Evolutionary conservation across 2,329 filamentous ascomycete species (phyloP).

Genomic region (Chalaropsis thielavioides): DNA sequence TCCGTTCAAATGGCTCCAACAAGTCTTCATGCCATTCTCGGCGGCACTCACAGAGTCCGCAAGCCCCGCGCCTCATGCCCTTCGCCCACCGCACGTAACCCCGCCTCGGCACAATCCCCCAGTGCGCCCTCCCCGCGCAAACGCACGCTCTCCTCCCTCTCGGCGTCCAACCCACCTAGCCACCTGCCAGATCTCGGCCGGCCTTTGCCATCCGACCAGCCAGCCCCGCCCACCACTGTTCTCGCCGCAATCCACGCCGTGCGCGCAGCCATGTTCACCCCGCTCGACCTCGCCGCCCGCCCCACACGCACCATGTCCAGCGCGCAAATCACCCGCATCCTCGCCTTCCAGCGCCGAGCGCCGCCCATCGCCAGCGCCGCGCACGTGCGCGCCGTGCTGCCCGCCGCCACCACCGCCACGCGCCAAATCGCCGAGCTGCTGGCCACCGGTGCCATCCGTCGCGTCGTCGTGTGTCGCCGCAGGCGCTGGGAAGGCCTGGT

Average conservation of each 20-base stretch:
- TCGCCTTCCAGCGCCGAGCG: constrained; percentile 44
- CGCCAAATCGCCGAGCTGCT: constrained; percentile 50
- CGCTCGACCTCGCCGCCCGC: constrained; percentile 35
- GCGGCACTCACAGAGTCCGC: constrained; percentile 17
- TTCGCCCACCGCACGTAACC: constrained; percentile 24
- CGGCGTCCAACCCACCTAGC: background rate
- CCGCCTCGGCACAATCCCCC: constrained; percentile 15
- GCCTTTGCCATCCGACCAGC: background rate
- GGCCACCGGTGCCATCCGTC: constrained; percentile 41
- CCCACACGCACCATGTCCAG: constrained; percentile 46
- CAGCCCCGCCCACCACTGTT: background rate
- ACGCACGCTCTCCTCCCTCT: background rate
- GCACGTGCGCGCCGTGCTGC: constrained; percentile 50
- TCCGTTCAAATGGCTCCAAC: constrained; percentile 22
- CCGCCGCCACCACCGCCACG: constrained; percentile 47
- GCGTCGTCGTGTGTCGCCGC: constrained; percentile 39
- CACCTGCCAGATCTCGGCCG: background rate
- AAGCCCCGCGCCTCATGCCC: constrained; percentile 13
- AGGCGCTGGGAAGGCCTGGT: constrained; percentile 51
- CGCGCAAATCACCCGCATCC: constrained; percentile 45
- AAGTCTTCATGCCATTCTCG: constrained; percentile 28
- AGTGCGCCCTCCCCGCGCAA: background rate
- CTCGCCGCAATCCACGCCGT: constrained; percentile 51
- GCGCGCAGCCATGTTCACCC: constrained; percentile 46
- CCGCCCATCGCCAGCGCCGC: constrained; percentile 51